Base-by-base conservation (phyloP, 805 yeast species). In the Spathaspora gorwiae region DNA sequence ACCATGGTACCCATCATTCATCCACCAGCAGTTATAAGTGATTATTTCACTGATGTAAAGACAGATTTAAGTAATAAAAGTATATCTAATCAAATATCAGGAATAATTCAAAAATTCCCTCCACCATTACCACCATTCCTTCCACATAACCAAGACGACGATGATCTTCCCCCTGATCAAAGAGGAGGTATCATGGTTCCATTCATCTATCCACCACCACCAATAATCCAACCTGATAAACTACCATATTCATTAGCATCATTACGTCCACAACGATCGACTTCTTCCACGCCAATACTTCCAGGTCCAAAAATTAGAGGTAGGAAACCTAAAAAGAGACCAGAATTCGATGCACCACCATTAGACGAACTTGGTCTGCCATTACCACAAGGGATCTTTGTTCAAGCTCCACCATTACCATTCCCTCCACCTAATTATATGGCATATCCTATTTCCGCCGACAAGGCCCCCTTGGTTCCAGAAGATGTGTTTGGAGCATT, bases 351-450 rank as follows among this genome's bases (percentile, higher is more conserved):
- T 26, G 24, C 26, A 40, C 37, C 15, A 39, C 29, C 31, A 12
- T 29, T 12, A 39, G 11, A 29, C 6, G 9, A 9, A 29, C 32
- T 10, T 9, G 9, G 12, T 29, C 32, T 9, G 9, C 14, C 12
- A 6, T 14, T 42, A 36, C 31, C 19, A 26, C 39, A 41, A 6
- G 27, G 35, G 12, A 29, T 41, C 3, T 45, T 37, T 37, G 26
- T 47, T 1, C 48, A 50, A 44, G 57, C 67, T 26, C 71, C 74
- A 5, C 76, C 76, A 8, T 58, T 71, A 30, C 75, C 76, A 12
- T 71, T 71, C 40, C 75, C 76, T 6, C 76, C 75, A 2, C 61
- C 63, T n/a, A 61, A 66, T 43, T 71, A 60, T 56, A 71, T 71
- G 75, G 73, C 76, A 6, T 70, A 68, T 47, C 73, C 75, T 1